Evolutionary conservation across 805 yeast genomes (phyloP).

Genomic region (Yarrowia osloensis): DNA sequence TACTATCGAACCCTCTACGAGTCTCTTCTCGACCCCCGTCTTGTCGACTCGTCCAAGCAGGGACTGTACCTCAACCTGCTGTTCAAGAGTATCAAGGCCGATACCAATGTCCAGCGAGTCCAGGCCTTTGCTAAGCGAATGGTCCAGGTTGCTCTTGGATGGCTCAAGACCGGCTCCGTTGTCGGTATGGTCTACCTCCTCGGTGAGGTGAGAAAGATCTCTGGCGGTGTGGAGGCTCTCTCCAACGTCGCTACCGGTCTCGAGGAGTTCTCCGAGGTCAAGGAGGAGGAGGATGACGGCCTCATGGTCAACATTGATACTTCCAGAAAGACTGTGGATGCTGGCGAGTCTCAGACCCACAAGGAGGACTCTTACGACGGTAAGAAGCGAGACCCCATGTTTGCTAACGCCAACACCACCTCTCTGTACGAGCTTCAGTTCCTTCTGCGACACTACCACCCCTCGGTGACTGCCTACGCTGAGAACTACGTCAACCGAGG

Average conservation of each 20-base stretch:
- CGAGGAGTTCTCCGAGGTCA: conserved; percentile 44
- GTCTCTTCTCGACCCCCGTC: conserved; percentile 79
- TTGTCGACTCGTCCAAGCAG: conserved; percentile 86
- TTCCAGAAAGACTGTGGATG: background rate
- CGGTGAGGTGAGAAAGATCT: conserved; percentile 59
- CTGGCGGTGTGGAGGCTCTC: conserved; percentile 38
- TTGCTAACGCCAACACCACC: conserved; percentile 78
- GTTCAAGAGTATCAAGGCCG: conserved; percentile 79
- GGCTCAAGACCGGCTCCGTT: conserved; percentile 86
- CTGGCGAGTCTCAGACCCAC: conserved; percentile 30
- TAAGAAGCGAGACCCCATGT: conserved; percentile 88
- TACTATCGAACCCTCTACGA: conserved; percentile 88
- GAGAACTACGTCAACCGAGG: conserved; percentile 45
- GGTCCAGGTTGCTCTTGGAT: conserved; percentile 77
- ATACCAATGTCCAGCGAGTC: conserved; percentile 61
- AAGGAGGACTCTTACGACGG: conserved; percentile 61
- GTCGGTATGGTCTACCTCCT: conserved; percentile 79
- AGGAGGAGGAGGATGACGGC: conserved; percentile 36
- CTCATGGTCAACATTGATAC: conserved; percentile 19
- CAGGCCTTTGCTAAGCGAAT: conserved; percentile 90
- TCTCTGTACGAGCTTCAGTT: conserved; percentile 85
- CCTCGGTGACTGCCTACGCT: conserved; percentile 84
- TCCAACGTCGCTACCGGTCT: conserved; percentile 63
- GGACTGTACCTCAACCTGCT: conserved; percentile 86
- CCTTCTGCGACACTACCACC: conserved; percentile 83